These are phyloP conservation scores for Dictyostelium purpureum DNA, from an alignment of 78 protist genomes.

Conservation along the genomic window DNA sequence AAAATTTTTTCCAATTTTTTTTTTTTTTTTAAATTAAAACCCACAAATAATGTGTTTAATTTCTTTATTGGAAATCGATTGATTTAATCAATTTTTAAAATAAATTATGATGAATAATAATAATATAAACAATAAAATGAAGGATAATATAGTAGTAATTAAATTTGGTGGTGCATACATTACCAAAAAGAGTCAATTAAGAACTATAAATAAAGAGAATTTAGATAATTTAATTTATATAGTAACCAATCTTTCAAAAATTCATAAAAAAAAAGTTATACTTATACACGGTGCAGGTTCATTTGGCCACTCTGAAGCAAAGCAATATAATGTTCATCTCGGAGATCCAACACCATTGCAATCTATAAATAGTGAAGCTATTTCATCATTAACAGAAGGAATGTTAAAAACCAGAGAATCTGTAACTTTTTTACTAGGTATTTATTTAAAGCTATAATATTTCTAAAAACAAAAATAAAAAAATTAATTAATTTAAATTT, in stretches of 20 bases:
- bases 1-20: background rate
- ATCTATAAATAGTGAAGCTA: background rate
- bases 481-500: too few relatives aligned
- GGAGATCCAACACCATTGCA: background rate
- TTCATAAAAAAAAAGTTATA: background rate
- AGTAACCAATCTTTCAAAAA: background rate
- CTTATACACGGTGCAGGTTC: constrained; percentile 63
- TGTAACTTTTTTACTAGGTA: background rate
- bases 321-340: background rate
- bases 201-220: background rate
- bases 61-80: too few relatives aligned
- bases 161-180: constrained; percentile 75
- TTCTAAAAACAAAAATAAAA: too few relatives aligned
- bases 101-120: background rate
- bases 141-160: constrained; percentile 6
- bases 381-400: background rate
- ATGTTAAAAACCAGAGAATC: background rate
- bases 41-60: too few relatives aligned
- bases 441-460: too few relatives aligned
- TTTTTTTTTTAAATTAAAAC: background rate
- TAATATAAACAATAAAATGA: background rate
- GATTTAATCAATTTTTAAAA: background rate
- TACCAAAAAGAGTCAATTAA: background rate
- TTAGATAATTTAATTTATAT: constrained; percentile 7
- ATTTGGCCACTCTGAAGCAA: constrained; percentile 65